Evolutionary conservation across 2,329 filamentous ascomycete species (phyloP).

Genomic region (Aspergillus ochraceoroseus): DNA sequence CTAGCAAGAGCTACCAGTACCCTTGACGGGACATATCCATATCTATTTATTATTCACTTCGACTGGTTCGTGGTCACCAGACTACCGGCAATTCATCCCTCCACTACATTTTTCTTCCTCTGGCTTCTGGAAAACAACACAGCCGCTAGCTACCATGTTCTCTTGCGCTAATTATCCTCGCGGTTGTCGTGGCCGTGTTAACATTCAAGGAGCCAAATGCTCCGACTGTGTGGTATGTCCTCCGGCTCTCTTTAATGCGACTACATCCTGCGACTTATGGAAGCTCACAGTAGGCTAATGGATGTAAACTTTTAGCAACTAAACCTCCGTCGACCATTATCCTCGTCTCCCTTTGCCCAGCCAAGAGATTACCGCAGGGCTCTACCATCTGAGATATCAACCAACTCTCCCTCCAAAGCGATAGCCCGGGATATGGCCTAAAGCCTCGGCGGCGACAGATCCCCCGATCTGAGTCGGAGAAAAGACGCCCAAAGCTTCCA

Average conservation of each 20-base stretch:
- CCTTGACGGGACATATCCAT: conserved; percentile 19
- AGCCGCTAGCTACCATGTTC: conserved; percentile 36
- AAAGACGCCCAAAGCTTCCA: conserved; percentile 9
- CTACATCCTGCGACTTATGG: no score
- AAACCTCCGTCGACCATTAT: conserved; percentile 38
- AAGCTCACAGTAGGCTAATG: conserved; percentile 1
- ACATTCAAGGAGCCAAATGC: conserved; percentile 42
- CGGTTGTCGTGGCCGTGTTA: conserved; percentile 46
- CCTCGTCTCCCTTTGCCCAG: conserved; percentile 40
- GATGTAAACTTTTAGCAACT: conserved; percentile 25
- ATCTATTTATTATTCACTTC: conserved; percentile 8
- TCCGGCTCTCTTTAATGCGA: not conserved
- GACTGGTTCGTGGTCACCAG: conserved; percentile 8
- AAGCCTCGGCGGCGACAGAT: conserved; percentile 8
- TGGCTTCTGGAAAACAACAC: not conserved
- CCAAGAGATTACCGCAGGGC: conserved; percentile 37
- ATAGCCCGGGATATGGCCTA: conserved; percentile 18
- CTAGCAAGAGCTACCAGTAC: conserved; percentile 19
- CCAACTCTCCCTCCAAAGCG: conserved; percentile 26
- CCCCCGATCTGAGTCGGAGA: conserved; percentile 1
- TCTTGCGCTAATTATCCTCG: conserved; percentile 47
- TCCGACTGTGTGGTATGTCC: conserved; percentile 44
- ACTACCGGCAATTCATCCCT: conserved; percentile 1
- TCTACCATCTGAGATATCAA: conserved; percentile 33
- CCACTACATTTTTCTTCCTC: conserved; percentile 5